Percentiles rank a stretch among this genome's conserved stretches.
Evolutionary conservation across 1,284 basidiomycete genomes (phyloP).

Genomic region (Kalmanozyma brasiliensis): DNA sequence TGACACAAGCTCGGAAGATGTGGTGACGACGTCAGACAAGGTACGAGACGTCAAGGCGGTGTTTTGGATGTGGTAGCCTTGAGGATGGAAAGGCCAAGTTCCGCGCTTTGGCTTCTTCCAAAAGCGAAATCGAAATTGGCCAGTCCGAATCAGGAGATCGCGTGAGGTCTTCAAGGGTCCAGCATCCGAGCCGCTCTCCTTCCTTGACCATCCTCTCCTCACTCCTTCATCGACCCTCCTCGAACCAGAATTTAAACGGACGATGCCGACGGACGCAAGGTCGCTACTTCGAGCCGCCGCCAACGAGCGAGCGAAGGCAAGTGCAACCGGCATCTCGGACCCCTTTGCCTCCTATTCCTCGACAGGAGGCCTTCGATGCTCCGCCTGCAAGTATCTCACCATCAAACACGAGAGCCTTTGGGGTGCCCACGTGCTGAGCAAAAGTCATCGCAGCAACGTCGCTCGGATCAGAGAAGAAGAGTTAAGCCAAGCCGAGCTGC

Average conservation of each 20-base stretch:
- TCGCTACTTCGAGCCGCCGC: constrained; percentile 46
- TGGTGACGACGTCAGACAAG: neutral
- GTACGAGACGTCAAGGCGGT: constrained; percentile 1
- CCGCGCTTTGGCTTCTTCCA: no score
- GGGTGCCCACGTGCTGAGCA: constrained; percentile 49
- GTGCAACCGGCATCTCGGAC: constrained; percentile 27
- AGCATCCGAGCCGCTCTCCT: neutral
- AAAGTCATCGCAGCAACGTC: constrained; percentile 45
- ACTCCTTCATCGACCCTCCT: neutral
- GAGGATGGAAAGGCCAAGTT: neutral
- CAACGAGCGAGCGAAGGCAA: constrained; percentile 23
- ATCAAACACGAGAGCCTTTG: constrained; percentile 61
- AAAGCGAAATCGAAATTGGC: neutral
- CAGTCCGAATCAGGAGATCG: neutral
- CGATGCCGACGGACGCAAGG: constrained; percentile 49
- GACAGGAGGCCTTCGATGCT: constrained; percentile 46
- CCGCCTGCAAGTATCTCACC: constrained; percentile 48
- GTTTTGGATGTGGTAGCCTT: constrained; percentile 4
- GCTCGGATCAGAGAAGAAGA: constrained; percentile 29
- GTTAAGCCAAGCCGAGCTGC: constrained; percentile 21
- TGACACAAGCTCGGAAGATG: neutral
- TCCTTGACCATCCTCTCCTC: neutral
- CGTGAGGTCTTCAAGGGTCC: constrained; percentile 1
- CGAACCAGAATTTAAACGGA: neutral
- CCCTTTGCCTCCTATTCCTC: constrained; percentile 52